These are phyloP conservation scores for Kwoniella europaea DNA, from an alignment of 768 basidiomycete species.

Conservation along the genomic window DNA sequence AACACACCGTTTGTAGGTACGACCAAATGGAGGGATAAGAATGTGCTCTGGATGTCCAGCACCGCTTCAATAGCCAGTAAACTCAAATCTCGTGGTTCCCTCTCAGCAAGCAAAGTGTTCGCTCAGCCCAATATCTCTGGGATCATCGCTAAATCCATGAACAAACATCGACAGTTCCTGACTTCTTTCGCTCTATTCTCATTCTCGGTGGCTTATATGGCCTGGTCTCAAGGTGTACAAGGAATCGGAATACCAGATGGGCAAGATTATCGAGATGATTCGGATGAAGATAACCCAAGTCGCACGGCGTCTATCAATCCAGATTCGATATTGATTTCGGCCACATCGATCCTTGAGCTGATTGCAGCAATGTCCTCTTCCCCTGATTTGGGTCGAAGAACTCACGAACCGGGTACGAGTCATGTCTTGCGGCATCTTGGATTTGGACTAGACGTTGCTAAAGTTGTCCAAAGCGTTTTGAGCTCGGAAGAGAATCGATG, in stretches of 20 bases:
- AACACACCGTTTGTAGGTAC: constrained; percentile 44
- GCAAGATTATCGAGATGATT: constrained; percentile 12
- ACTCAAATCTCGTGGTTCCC: constrained; percentile 5
- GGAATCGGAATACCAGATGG: constrained; percentile 38
- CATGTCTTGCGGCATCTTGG: constrained; percentile 29
- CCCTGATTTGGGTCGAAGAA: constrained; percentile 26
- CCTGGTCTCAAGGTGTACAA: constrained; percentile 46
- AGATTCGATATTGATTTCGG: constrained; percentile 24
- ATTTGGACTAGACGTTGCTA: constrained; percentile 48
- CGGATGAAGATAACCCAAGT: constrained; percentile 15
- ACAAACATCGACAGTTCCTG: constrained; percentile 41
- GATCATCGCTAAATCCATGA: constrained; percentile 16
- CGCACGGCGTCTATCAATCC: not conserved
- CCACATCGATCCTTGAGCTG: constrained; percentile 36
- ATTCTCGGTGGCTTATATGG: constrained; percentile 47
- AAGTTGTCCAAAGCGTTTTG: constrained; percentile 40
- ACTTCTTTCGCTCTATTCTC: constrained; percentile 40
- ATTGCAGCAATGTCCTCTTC: constrained; percentile 25
- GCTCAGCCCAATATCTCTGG: constrained; percentile 15
- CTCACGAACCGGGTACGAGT: constrained; percentile 41
- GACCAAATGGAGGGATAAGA: constrained; percentile 40
- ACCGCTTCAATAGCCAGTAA: constrained; percentile 28
- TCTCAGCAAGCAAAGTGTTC: constrained; percentile 17
- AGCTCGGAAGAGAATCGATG: constrained; percentile 27
- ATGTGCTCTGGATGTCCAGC: constrained; percentile 38